These are phyloP conservation scores for Litchi chinensis DNA, from an alignment of 345 rosid species.

Conservation along the genomic window DNA sequence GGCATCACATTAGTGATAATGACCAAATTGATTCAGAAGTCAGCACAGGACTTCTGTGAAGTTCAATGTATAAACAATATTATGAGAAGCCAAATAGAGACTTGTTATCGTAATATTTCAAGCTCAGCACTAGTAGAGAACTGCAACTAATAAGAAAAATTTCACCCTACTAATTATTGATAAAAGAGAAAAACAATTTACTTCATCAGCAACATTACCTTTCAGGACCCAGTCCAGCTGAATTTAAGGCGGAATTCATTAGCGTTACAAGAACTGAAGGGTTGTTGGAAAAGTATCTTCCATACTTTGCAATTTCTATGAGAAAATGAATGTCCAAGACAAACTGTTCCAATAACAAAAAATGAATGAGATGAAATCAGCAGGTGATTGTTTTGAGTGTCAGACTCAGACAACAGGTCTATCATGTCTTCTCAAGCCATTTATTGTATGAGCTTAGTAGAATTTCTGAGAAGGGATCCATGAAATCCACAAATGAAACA, in stretches of 20 bases:
- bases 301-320: constrained; percentile 38
- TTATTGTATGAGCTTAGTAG: not conserved
- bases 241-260: constrained; percentile 39
- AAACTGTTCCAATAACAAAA: constrained; percentile 37
- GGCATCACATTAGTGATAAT: not conserved
- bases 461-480: not conserved
- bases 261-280: constrained; percentile 40
- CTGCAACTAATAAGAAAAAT: constrained; percentile 7
- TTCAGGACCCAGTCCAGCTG: constrained; percentile 48
- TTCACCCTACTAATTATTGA: not conserved
- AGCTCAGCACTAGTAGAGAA: not conserved
- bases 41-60: not conserved
- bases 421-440: not conserved
- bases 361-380: constrained; percentile 13
- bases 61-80: not conserved
- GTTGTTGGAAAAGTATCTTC: constrained; percentile 45
- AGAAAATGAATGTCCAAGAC: constrained; percentile 55
- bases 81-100: not conserved
- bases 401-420: constrained; percentile 1
- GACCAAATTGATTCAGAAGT: not conserved
- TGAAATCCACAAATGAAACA: not conserved
- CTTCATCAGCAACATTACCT: constrained; percentile 36
- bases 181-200: constrained; percentile 3
- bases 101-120: not conserved
- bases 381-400: constrained; percentile 6